Evolutionary conservation across 441 rosid species (phyloP).

Genomic region (Macaranga tanarius): DNA sequence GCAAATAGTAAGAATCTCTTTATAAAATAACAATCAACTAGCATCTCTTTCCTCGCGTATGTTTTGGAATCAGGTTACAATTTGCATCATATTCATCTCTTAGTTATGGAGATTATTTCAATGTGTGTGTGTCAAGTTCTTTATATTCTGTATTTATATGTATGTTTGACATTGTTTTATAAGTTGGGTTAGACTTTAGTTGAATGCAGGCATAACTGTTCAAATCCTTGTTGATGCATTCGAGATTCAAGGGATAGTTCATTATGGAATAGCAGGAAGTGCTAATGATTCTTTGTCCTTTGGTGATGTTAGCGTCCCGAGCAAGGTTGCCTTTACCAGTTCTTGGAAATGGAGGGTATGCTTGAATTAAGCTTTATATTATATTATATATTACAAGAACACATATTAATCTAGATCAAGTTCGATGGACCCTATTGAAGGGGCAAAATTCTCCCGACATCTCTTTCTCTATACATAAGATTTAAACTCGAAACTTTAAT

Average conservation of each 20-base stretch:
- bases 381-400: too few relatives aligned
- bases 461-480: too few relatives aligned
- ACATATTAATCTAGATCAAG: too few relatives aligned
- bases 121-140: too few relatives aligned
- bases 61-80: not conserved
- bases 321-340: not conserved
- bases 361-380: too few relatives aligned
- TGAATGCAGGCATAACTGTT: constrained; percentile 6
- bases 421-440: too few relatives aligned
- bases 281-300: constrained; percentile 6
- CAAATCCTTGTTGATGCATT: constrained; percentile 18
- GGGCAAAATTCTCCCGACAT: too few relatives aligned
- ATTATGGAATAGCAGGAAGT: constrained; percentile 14
- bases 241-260: constrained; percentile 11
- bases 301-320: constrained; percentile 17
- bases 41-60: too few relatives aligned
- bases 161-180: too few relatives aligned
- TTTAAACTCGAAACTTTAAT: too few relatives aligned
- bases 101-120: too few relatives aligned
- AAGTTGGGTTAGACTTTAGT: not conserved
- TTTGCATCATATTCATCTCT: not conserved
- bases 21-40: too few relatives aligned
- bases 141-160: not conserved
- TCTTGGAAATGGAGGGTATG: constrained; percentile 19
- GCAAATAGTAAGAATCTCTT: constrained; percentile 28